Conservation (phyloP, 345 rosid species). For the Triadica sebifera region DNA sequence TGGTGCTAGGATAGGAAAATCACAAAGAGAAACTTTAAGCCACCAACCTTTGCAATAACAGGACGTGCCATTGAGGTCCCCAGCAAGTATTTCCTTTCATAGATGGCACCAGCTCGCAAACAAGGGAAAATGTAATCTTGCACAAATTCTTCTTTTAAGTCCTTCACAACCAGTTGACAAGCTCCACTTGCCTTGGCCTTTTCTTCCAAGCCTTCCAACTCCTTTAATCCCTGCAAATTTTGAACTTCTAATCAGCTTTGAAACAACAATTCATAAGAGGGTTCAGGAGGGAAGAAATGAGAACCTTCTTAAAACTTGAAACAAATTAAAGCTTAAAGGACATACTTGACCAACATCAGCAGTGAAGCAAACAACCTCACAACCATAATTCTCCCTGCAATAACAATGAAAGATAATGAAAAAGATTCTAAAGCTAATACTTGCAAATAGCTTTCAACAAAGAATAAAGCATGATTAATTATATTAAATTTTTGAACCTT, state of each 20-base stretch:
- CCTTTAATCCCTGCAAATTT: slow-evolving; percentile 64
- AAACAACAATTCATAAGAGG: background rate
- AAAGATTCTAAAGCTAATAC: background rate
- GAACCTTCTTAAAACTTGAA: background rate
- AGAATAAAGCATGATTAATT: background rate
- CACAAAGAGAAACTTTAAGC: background rate
- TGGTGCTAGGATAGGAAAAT: slow-evolving; percentile 1
- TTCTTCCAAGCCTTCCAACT: slow-evolving; percentile 87
- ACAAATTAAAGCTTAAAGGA: too few relatives aligned
- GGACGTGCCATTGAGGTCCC: slow-evolving; percentile 99
- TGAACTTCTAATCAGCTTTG: too few relatives aligned
- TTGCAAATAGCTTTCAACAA: background rate
- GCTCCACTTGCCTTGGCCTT: slow-evolving; percentile 99
- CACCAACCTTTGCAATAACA: slow-evolving; percentile 83
- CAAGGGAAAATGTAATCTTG: too few relatives aligned
- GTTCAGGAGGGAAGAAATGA: background rate
- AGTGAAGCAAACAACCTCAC: slow-evolving; percentile 99
- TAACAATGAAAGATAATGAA: slow-evolving; percentile 9
- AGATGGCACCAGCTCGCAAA: too few relatives aligned
- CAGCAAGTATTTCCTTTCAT: slow-evolving; percentile 86
- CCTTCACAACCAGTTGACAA: slow-evolving; percentile 87
- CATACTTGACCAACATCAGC: slow-evolving; percentile 98
- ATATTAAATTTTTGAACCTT: background rate
- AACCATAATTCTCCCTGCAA: slow-evolving; percentile 90
- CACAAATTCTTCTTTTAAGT: slow-evolving; percentile 81